Percentiles rank a stretch among this genome's conserved stretches.
phyloP scores from a whole-genome alignment of 2,329 filamentous ascomycete species.

The Dothistroma pini region DNA sequence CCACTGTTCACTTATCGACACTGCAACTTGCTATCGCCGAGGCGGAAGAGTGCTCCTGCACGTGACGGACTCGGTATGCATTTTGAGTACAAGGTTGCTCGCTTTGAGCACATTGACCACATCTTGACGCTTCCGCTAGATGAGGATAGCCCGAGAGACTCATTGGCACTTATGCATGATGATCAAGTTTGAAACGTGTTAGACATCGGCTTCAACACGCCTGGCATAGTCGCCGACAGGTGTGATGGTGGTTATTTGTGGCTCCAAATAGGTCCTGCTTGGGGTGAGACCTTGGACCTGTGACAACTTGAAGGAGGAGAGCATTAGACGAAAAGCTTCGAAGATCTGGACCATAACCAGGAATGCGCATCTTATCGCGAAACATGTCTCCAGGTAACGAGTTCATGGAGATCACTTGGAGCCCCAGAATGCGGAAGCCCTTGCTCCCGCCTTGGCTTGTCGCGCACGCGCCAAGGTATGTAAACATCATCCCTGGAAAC shows the following conservation, averaged over 20 bases:
- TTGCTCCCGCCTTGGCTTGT: not conserved
- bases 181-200: not conserved
- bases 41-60: not conserved
- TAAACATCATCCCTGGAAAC: not conserved
- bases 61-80: not conserved
- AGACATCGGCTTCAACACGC: too few relatives aligned
- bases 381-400: not conserved
- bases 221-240: too few relatives aligned
- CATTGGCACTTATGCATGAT: not conserved
- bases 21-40: constrained; percentile 6
- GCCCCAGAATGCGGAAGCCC: too few relatives aligned
- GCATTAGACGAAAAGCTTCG: not conserved
- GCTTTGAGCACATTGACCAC: constrained; percentile 22
- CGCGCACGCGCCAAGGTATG: not conserved
- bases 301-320: not conserved
- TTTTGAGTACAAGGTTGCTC: constrained; percentile 17
- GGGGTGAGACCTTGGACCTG: too few relatives aligned
- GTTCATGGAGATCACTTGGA: not conserved
- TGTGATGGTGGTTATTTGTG: too few relatives aligned
- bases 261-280: too few relatives aligned
- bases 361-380: not conserved
- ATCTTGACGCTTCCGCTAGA: constrained; percentile 12
- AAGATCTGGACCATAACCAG: not conserved
- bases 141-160: constrained; percentile 4
- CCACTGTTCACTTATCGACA: constrained; percentile 12